Base-by-base conservation (phyloP, 2,329 filamentous ascomycete genomes). In the Aspergillus proliferans region DNA sequence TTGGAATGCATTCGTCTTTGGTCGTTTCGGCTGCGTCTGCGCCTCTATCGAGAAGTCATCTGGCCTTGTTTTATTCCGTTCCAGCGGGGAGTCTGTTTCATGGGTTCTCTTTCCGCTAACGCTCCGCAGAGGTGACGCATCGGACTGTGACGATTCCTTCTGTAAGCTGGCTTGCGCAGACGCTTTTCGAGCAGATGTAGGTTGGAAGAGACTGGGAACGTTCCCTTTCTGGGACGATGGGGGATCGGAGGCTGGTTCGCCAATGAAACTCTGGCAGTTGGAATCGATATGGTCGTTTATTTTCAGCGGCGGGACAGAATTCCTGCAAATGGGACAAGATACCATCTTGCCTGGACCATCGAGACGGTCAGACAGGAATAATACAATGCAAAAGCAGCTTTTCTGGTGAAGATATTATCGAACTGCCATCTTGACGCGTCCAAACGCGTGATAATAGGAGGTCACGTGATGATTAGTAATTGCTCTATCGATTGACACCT, bases 261-360 rank as follows among this genome's bases (percentile, higher is more conserved):
- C 73, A 54, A 93, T 67, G 64, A 85, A 85, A 33, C 75, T 77
- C 52, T 80, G 70, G 73, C 92, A 97, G 55, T 80, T 81, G 26
- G 88, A 92, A 72, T 97, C 93, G 64, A 97, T 83, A 69, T 97
- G 92, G 58, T 79, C 78, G 71, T 97, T 97, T 76, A 97, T 97
- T 57, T 86, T 81, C 14, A 62, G 50, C 33, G 61, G 59, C 4
- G 63, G 38, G 15, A 67, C 65, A 48, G 78, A 75, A 60, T 86
- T 85, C 63, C 81, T 77, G 74, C 90, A 95, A 57, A 91, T 87
- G 14, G 90, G 90, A 65, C 90, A 95, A 60, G 82, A 80, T 58
- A 94, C 87, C 77, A 72, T 72, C 47, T 33, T 59, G 50, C 40
- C 33, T 45, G 18, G 18, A 15, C 24, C 46, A 51, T 43, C 19